These are phyloP conservation scores for Aureobasidium sp. DNA, from an alignment of 2,329 filamentous ascomycete genomes.

Conservation along the genomic window DNA sequence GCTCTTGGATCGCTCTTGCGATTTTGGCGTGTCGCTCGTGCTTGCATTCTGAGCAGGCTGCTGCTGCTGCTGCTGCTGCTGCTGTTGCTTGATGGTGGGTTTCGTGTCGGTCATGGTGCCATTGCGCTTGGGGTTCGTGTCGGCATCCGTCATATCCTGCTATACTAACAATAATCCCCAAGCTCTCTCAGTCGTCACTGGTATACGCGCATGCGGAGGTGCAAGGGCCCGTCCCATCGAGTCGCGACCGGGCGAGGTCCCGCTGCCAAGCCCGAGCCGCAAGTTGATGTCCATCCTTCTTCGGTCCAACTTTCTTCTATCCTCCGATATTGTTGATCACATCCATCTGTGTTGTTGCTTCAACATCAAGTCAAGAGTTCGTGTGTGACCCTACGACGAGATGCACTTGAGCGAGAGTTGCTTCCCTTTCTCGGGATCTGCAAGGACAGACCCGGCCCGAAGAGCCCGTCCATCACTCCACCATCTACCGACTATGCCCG, in stretches of 20 bases:
- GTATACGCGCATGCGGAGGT: background rate
- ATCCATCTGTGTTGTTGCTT: background rate
- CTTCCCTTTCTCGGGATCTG: background rate
- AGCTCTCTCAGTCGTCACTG: background rate
- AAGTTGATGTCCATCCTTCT: background rate
- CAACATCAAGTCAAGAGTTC: background rate
- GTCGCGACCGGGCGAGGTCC: background rate
- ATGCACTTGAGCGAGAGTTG: background rate
- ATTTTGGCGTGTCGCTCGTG: background rate
- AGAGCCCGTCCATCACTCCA: conserved; percentile 4
- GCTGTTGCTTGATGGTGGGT: background rate
- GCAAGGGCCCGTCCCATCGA: background rate
- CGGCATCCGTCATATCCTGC: background rate
- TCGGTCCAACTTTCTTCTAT: background rate
- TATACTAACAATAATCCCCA: too few relatives aligned
- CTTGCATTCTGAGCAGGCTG: background rate
- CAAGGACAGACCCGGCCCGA: conserved; percentile 6
- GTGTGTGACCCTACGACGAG: background rate
- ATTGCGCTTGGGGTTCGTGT: background rate
- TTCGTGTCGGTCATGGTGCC: background rate
- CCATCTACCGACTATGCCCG: background rate
- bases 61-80: background rate
- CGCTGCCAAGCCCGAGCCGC: background rate
- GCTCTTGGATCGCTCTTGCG: conserved; percentile 11
- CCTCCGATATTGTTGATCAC: background rate